Evolutionary conservation across 176 grass and related monocot genomes (phyloP), one percentile per base, ranked within the genome.

Genomic region (Guadua angustifolia): DNA sequence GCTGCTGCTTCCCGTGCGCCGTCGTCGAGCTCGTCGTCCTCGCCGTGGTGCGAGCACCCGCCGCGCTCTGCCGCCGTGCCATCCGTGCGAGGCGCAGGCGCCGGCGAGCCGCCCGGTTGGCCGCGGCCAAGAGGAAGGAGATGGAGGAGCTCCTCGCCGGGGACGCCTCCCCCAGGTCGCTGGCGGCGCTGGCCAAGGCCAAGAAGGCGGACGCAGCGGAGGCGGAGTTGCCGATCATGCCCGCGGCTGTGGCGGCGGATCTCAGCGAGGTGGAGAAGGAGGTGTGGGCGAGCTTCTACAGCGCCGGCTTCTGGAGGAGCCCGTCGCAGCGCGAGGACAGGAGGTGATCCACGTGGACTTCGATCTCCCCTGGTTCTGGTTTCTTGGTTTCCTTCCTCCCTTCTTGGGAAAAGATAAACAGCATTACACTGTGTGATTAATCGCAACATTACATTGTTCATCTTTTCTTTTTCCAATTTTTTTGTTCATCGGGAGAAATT

Each of bases 221-320:
- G 22, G 62, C 44, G 19, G 61, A 43, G 24, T 66, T 58, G 22
- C 79, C 70, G 47, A 32, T 21, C 55, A 82, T 18, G 18, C 69
- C 70, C 1, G 16, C 46, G 18, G 3, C 36, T 29, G 29, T 29
- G 26, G 80, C 76, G 46, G 25, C 17, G 51, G 89, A 95, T 16
- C 33, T 88, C 67, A 74, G 18, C 15, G 79, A 82, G 38, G 74
- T 72, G 44, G 94, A 97, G 82, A 69, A 84, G 59, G 89, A 89
- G 49, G 76, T 94, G 51, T 91, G 86, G 88, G 90, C 86, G 2
- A 88, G 78, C 73, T 97, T 97, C 89, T 69, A 93, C 55, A 87
- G 90, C 26, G 80, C 86, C n/a, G 95, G 95, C 0, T 94, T 97
- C 84, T 93, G 90, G 95, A 69, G 92, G 13, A 97, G 95, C 79